Base-by-base conservation (phyloP, 2,329 filamentous ascomycete species). In the Colletotrichum sp. region DNA sequence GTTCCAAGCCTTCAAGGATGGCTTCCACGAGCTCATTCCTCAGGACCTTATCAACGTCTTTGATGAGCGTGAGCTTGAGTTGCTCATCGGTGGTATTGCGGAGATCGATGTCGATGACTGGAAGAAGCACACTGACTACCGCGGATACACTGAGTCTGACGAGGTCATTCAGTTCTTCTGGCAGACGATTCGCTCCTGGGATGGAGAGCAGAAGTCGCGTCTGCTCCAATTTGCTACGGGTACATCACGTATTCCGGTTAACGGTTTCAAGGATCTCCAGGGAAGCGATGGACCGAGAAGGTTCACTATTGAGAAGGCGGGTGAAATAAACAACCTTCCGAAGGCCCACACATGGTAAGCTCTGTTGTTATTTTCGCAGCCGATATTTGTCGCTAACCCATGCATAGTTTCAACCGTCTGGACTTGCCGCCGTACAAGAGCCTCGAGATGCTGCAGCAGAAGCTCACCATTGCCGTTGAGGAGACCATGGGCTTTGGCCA, bases 71-170 rank as follows among this genome's bases (percentile, higher is more conserved):
- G 97, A 99, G 86, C 90, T 99, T 64, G 97, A 99, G 86, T 88
- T 99, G 79, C 90, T 99, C 80, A 99, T 99, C 83, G 97, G 97
- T 79, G 97, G 97, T 90, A 99, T 99, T 81, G 97, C 97, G n/a
- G 97, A 99, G 86, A 99, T 99, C 80, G 97, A 99, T 82, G 96
- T 99, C 18, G 97, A 99, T 76, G 97, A 99, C 86, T 99, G 97
- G 97, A 99, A 99, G 94, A 99, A 99, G 90, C 97, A 99, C 87
- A 99, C 97, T 63, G 97, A 99, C 83, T 99, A 99, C 86, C 94
- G 97, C 80, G 97, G 97, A 71, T 99, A 99, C 90, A 98, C 98
- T 12, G 97, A 99, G 87, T 96, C 93, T 73, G 97, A 99, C 81
- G 95, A 98, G 83, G 97, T 99, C 30, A 97, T 99, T 79, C 95